Evolutionary conservation across 2,329 filamentous ascomycete genomes (phyloP).

Genomic region (Rhexocercosporidium sp.): DNA sequence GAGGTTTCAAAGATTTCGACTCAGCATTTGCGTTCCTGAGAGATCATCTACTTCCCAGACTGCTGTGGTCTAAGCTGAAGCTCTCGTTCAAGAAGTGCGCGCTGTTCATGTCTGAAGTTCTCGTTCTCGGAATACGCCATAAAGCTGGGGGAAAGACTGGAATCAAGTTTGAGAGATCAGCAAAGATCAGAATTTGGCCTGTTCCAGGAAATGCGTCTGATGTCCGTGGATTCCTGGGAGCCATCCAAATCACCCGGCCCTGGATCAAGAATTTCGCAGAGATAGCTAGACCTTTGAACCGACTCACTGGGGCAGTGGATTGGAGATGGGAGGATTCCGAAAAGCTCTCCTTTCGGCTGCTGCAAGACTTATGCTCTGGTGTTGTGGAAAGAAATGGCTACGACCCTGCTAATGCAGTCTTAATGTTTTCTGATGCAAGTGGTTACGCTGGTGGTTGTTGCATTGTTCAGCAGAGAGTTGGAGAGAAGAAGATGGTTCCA

Average conservation of each 20-base stretch:
- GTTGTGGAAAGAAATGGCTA: neutral
- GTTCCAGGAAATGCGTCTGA: neutral
- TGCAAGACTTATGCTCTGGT: neutral
- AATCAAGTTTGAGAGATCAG: neutral
- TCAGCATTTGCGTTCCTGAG: neutral
- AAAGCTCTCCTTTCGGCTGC: neutral
- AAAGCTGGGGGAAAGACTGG: neutral
- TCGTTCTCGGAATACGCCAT: neutral
- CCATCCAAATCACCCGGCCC: constrained; percentile 4
- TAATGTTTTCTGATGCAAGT: neutral
- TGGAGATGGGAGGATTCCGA: constrained; percentile 8
- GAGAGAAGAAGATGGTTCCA: neutral
- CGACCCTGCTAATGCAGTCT: neutral
- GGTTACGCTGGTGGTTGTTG: neutral
- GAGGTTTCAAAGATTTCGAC: neutral
- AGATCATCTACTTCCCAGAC: neutral
- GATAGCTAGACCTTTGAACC: neutral
- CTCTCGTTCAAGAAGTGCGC: neutral
- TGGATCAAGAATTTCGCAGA: constrained; percentile 14
- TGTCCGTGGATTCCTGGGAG: neutral
- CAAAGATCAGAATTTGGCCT: neutral
- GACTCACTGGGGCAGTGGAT: neutral
- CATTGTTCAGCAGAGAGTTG: neutral
- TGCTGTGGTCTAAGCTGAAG: neutral
- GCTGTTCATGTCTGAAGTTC: neutral